phyloP scores from a whole-genome alignment of 2,329 filamentous ascomycete species.

The Alternaria panax region DNA sequence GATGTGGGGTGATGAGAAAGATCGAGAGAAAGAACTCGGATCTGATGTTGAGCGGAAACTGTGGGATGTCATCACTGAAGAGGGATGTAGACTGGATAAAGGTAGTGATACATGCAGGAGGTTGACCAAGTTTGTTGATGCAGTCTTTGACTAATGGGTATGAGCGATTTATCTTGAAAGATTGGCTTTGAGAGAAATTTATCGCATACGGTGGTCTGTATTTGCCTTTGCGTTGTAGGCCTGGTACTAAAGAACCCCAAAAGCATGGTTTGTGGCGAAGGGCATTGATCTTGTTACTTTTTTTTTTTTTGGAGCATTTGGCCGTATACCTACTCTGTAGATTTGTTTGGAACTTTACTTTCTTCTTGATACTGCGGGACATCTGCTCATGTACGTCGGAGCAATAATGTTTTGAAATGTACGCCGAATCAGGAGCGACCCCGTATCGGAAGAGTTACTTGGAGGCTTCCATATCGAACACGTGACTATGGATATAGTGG shows the following conservation, averaged over 20 bases:
- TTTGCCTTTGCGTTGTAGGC: not conserved
- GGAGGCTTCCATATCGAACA: not conserved
- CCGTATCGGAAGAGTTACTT: too few species aligned
- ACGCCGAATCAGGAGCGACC: not conserved
- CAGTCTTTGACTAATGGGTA: conserved; percentile 28
- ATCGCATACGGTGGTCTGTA: not conserved
- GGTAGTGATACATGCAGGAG: conserved; percentile 19
- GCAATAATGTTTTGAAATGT: not conserved
- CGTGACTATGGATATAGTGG: not conserved
- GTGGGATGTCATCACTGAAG: conserved; percentile 33
- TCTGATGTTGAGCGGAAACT: conserved; percentile 35
- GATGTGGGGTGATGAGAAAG: conserved; percentile 30
- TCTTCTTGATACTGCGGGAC: not conserved
- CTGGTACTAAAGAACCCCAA: not conserved
- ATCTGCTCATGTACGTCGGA: not conserved
- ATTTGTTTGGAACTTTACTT: not conserved
- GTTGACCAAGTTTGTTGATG: conserved; percentile 17
- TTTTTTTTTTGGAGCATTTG: not conserved
- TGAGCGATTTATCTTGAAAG: conserved; percentile 12
- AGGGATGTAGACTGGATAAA: conserved; percentile 27
- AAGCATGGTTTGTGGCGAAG: not conserved
- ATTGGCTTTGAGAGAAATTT: not conserved
- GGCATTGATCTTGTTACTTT: not conserved
- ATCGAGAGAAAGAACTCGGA: conserved; percentile 25
- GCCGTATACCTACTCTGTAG: not conserved